Percentiles rank a stretch among this genome's conserved stretches.
Evolutionary conservation across 1,284 basidiomycete genomes (phyloP).

Genomic region (Cutaneotrichosporon arboriforme): DNA sequence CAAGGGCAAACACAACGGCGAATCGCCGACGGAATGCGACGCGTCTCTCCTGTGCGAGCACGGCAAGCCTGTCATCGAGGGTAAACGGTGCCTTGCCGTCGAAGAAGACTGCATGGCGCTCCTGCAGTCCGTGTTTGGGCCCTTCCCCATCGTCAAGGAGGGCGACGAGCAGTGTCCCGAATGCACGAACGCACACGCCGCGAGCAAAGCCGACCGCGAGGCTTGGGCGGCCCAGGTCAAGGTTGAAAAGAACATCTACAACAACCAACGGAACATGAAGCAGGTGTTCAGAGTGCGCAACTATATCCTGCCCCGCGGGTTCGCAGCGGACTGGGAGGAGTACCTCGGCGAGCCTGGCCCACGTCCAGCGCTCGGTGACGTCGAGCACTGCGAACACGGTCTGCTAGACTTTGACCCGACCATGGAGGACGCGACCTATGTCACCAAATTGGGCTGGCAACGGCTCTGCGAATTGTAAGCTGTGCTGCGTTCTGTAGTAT

Average conservation of each 20-base stretch:
- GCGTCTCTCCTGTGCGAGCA: slow-evolving; percentile 36
- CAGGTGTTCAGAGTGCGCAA: slow-evolving; percentile 20
- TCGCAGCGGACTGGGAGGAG: slow-evolving; percentile 20
- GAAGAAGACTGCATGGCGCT: slow-evolving; percentile 7
- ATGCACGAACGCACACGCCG: slow-evolving; percentile 11
- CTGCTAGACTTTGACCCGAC: slow-evolving; percentile 34
- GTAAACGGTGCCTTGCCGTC: slow-evolving; percentile 7
- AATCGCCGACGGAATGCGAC: slow-evolving; percentile 16
- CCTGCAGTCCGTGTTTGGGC: slow-evolving; percentile 29
- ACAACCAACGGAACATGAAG: slow-evolving; percentile 1
- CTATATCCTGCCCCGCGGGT: slow-evolving; percentile 25
- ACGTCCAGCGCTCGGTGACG: slow-evolving; percentile 11
- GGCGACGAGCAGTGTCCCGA: slow-evolving; percentile 13
- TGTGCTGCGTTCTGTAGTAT: too few species aligned
- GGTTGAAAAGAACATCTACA: slow-evolving; percentile 7
- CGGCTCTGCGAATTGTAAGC: slow-evolving; percentile 25
- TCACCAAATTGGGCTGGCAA: slow-evolving; percentile 25
- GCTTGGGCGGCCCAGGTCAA: slow-evolving; percentile 5
- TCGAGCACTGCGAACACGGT: slow-evolving; percentile 35
- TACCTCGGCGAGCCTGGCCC: slow-evolving; percentile 9
- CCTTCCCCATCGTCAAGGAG: slow-evolving; percentile 19
- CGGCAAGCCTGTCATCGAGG: slow-evolving; percentile 8
- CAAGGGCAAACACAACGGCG: slow-evolving; percentile 5
- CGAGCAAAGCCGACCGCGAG: neutral
- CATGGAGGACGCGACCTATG: slow-evolving; percentile 16